Evolutionary conservation across 2,329 filamentous ascomycete species (phyloP).

Genomic region (Fusarium goolgardi): DNA sequence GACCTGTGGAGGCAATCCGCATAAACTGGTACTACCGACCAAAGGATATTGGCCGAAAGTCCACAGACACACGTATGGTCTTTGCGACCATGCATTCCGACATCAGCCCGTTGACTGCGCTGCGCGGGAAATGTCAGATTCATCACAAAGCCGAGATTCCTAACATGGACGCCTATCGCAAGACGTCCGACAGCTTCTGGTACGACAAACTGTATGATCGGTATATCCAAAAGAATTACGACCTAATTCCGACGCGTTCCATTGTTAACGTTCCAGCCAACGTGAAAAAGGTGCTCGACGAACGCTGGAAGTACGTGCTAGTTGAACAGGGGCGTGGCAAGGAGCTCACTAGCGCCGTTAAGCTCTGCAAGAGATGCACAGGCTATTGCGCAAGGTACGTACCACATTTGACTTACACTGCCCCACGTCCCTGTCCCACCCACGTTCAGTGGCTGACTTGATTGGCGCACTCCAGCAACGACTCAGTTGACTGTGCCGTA

Average conservation of each 20-base stretch:
- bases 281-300: constrained; percentile 95
- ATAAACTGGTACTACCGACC: constrained; percentile 99
- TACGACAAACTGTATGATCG: constrained; percentile 98
- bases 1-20: constrained; percentile 85
- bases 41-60: constrained; percentile 93
- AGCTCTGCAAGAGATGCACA: constrained; percentile 92
- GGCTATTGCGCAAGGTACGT: constrained; percentile 89
- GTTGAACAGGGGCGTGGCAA: constrained; percentile 94
- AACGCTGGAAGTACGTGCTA: constrained; percentile 95
- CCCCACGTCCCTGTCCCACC: constrained; percentile 35
- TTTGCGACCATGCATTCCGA: constrained; percentile 99
- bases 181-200: constrained; percentile 89
- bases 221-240: constrained; percentile 98
- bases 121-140: constrained; percentile 94
- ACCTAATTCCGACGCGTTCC: constrained; percentile 89
- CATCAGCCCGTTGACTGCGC: constrained; percentile 88
- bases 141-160: constrained; percentile 87
- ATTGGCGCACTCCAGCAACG: constrained; percentile 67
- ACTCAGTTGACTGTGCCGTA: constrained; percentile 97
- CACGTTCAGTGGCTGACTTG: constrained; percentile 42
- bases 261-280: constrained; percentile 97
- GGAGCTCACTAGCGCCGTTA: constrained; percentile 94
- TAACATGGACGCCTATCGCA: constrained; percentile 85
- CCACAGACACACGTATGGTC: constrained; percentile 88
- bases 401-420: constrained; percentile 38